Conservation (phyloP, 352 stramenopile genomes). For the Aphanomyces cochlioides region DNA sequence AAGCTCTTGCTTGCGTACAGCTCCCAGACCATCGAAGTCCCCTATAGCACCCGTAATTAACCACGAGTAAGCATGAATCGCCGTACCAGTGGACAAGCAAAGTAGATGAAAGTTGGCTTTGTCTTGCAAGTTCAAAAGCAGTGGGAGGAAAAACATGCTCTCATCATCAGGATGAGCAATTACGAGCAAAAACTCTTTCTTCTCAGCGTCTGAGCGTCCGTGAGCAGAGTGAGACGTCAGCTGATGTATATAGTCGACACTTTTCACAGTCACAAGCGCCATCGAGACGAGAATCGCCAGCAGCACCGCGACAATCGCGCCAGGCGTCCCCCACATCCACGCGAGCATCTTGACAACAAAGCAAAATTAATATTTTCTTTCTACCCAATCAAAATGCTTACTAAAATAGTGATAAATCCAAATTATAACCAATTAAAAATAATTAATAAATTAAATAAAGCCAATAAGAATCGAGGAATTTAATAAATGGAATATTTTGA, state of each 20-base stretch:
- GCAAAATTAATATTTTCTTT: not conserved
- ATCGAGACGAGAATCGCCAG: not conserved
- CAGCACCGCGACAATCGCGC: not conserved
- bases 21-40: conserved; percentile 90
- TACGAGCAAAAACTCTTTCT: conserved; percentile 66
- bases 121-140: conserved; percentile 55
- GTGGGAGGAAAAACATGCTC: conserved; percentile 96
- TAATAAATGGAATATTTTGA: not conserved
- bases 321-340: not conserved
- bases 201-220: not conserved
- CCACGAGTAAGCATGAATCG: not conserved
- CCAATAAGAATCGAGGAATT: too few relatives aligned
- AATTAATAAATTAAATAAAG: not conserved
- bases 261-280: conserved; percentile 8
- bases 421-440: not conserved
- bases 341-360: not conserved
- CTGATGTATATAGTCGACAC: not conserved
- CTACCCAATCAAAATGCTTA: not conserved
- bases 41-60: conserved; percentile 36
- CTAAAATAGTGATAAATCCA: not conserved
- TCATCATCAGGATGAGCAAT: conserved; percentile 96
- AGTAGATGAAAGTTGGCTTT: conserved; percentile 61
- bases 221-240: conserved; percentile 8
- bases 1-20: conserved; percentile 82
- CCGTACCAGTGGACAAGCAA: conserved; percentile 83